These are phyloP conservation scores for Phytophthora hybrid DNA, from an alignment of 352 stramenopile species.

Conservation along the genomic window DNA sequence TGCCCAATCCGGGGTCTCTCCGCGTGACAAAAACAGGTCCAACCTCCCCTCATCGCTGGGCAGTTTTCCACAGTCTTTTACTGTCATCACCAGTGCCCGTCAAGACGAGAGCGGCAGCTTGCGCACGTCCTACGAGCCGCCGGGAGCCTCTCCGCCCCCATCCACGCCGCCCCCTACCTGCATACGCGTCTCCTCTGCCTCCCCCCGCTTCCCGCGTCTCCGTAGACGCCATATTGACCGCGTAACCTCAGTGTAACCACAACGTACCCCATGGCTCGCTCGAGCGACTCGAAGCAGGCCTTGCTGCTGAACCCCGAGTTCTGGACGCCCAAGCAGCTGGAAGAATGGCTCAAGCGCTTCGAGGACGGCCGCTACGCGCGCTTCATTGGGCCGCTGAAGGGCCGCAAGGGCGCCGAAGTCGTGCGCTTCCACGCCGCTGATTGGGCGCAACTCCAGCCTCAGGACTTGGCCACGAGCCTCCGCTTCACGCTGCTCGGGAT, in stretches of 20 bases:
- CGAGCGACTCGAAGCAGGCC: slow-evolving; percentile 72
- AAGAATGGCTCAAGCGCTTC: slow-evolving; percentile 78
- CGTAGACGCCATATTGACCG: slow-evolving; percentile 1
- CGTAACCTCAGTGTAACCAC: not conserved
- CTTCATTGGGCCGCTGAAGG: slow-evolving; percentile 59
- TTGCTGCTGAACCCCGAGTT: slow-evolving; percentile 80
- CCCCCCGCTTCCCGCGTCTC: not conserved
- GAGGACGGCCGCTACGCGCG: slow-evolving; percentile 76
- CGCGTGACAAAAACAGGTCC: slow-evolving; percentile 10
- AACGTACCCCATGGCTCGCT: slow-evolving; percentile 60
- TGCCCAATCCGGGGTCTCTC: slow-evolving; percentile 9
- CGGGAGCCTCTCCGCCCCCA: not conserved
- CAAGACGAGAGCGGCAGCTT: slow-evolving; percentile 6
- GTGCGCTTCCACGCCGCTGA: slow-evolving; percentile 69
- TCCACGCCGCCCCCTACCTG: not conserved
- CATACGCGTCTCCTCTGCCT: slow-evolving; percentile 15
- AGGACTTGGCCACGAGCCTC: slow-evolving; percentile 76
- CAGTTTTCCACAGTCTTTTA: slow-evolving; percentile 34
- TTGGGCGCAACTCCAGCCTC: slow-evolving; percentile 67
- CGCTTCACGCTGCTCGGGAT: slow-evolving; percentile 89
- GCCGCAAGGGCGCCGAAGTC: slow-evolving; percentile 71
- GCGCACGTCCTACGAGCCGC: not conserved
- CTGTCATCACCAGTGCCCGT: slow-evolving; percentile 11
- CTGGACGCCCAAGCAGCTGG: slow-evolving; percentile 84
- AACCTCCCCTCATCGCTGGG: slow-evolving; percentile 1